These are phyloP conservation scores for Penicillium janthinellum DNA, from an alignment of 2,329 filamentous ascomycete species.

Conservation along the genomic window DNA sequence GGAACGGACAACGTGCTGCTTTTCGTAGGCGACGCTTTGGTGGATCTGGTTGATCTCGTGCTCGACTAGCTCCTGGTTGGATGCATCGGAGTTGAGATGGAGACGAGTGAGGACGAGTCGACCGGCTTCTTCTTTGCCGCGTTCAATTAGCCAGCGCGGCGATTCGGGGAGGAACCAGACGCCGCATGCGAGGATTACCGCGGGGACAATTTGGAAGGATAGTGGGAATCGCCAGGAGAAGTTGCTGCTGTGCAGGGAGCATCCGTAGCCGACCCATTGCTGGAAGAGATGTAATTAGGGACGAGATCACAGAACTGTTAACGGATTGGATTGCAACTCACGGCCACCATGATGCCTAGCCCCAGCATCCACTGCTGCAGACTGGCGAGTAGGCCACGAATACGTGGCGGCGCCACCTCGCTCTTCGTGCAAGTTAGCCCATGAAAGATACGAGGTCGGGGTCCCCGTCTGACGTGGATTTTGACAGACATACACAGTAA, in stretches of 20 bases:
- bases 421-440: conserved; percentile 26
- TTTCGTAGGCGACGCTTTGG: conserved; percentile 43
- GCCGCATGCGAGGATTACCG: conserved; percentile 40
- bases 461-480: neutral
- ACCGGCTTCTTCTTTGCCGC: conserved; percentile 39
- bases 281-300: conserved; percentile 27
- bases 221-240: conserved; percentile 43
- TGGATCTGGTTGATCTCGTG: conserved; percentile 46
- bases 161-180: conserved; percentile 39
- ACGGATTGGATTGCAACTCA: conserved; percentile 24
- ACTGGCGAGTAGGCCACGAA: conserved; percentile 44
- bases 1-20: conserved; percentile 37
- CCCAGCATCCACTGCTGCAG: conserved; percentile 51
- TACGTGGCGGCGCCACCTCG: conserved; percentile 44
- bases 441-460: neutral
- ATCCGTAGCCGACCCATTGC: conserved; percentile 55
- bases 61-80: conserved; percentile 40
- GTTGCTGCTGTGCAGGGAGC: conserved; percentile 34
- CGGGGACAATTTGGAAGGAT: conserved; percentile 43
- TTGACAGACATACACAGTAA: conserved; percentile 41
- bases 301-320: neutral
- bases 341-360: conserved; percentile 47
- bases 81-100: conserved; percentile 33
- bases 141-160: conserved; percentile 43
- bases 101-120: conserved; percentile 36